Conservation (phyloP, 495 filamentous ascomycete species). For the Xylaria acuta region DNA sequence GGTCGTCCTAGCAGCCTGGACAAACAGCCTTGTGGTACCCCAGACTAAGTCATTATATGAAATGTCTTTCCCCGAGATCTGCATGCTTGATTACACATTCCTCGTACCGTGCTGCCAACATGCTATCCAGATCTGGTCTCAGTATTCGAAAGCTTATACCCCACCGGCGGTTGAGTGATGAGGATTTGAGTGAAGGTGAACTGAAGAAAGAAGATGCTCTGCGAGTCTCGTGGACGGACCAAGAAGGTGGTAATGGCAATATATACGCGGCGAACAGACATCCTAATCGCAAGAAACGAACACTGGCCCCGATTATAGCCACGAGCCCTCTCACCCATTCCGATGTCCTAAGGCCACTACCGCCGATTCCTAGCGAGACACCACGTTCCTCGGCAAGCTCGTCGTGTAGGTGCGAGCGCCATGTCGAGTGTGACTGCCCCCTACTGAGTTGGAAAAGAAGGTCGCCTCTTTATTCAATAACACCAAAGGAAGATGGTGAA, state of each 20-base stretch:
- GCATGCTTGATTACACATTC: slow-evolving; percentile 34
- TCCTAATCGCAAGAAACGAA: slow-evolving; percentile 38
- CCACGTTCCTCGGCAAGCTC: slow-evolving; percentile 56
- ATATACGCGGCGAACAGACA: slow-evolving; percentile 34
- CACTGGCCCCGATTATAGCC: slow-evolving; percentile 44
- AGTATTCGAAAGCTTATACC: slow-evolving; percentile 54
- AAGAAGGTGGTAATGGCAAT: slow-evolving; percentile 38
- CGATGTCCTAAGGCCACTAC: slow-evolving; percentile 44
- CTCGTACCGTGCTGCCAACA: slow-evolving; percentile 36
- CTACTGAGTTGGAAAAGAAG: slow-evolving; percentile 33
- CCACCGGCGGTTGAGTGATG: slow-evolving; percentile 41
- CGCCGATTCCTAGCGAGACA: slow-evolving; percentile 50
- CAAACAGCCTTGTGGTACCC: slow-evolving; percentile 26
- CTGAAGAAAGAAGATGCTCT: slow-evolving; percentile 40
- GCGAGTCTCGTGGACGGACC: slow-evolving; percentile 29
- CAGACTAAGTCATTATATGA: slow-evolving; percentile 37
- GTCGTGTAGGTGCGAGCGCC: slow-evolving; percentile 53
- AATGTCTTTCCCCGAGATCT: slow-evolving; percentile 38
- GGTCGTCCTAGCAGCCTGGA: slow-evolving; percentile 9
- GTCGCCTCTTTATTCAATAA: slow-evolving; percentile 39
- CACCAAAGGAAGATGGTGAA: slow-evolving; percentile 37
- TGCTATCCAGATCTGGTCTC: slow-evolving; percentile 52
- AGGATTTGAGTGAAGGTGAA: slow-evolving; percentile 42
- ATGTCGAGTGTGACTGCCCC: slow-evolving; percentile 31
- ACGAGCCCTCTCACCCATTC: slow-evolving; percentile 50